Conservation (phyloP, 805 yeast genomes). For the Yamadazyma phyllophila region DNA sequence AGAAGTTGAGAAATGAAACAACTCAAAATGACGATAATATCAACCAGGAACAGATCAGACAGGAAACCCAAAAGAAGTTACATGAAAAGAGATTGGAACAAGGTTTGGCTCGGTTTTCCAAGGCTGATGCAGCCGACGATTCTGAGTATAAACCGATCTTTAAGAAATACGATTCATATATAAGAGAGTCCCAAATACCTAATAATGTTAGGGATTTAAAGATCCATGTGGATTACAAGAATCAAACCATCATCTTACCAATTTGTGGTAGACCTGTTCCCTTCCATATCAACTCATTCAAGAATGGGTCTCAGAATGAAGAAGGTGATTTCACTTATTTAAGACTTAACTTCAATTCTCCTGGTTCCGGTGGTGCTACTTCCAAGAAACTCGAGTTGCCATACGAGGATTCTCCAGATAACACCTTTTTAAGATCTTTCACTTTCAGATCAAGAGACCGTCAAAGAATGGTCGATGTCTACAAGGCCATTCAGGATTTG, state of each 20-base stretch:
- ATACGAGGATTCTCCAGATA: constrained; percentile 83
- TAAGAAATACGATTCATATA: constrained; percentile 90
- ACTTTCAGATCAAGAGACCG: constrained; percentile 88
- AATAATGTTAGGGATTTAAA: constrained; percentile 75
- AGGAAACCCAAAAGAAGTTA: constrained; percentile 75
- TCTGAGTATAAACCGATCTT: constrained; percentile 69
- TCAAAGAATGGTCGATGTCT: constrained; percentile 86
- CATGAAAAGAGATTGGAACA: constrained; percentile 85
- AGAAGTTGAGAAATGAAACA: constrained; percentile 76
- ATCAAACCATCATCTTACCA: constrained; percentile 87
- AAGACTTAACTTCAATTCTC: constrained; percentile 89
- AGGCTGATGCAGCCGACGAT: constrained; percentile 69
- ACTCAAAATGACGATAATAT: constrained; percentile 63
- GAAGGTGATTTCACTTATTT: constrained; percentile 93
- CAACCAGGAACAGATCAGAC: constrained; percentile 72
- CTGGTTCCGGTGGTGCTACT: constrained; percentile 76
- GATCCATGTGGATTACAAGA: constrained; percentile 81
- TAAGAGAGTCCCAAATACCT: constrained; percentile 92
- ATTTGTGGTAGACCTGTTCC: constrained; percentile 97
- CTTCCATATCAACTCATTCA: constrained; percentile 90
- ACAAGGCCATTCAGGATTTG: constrained; percentile 85
- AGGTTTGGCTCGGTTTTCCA: constrained; percentile 78
- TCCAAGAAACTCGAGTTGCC: constrained; percentile 79
- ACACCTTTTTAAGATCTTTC: constrained; percentile 81
- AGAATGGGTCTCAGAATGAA: constrained; percentile 91